Evolutionary conservation across 192 early-diverging fungal genomes (phyloP).

Genomic region (Dissophora ornata): DNA sequence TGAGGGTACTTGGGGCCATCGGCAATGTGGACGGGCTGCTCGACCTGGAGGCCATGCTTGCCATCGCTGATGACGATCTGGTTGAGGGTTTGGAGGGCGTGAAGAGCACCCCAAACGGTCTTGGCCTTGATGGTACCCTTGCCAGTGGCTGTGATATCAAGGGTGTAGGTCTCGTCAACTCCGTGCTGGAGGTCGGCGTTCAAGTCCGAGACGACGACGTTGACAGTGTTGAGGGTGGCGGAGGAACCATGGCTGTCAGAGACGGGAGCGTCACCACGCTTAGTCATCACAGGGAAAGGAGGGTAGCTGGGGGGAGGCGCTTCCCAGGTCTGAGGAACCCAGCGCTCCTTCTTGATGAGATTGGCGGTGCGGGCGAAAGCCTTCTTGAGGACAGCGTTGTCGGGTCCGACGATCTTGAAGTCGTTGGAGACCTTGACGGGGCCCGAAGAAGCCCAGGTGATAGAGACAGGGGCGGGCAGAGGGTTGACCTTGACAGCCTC

Average conservation of each 20-base stretch:
- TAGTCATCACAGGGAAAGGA: slow-evolving; percentile 39
- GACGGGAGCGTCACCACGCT: slow-evolving; percentile 25
- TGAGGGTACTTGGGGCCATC: slow-evolving; percentile 74
- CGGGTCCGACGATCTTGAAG: slow-evolving; percentile 38
- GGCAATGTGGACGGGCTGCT: slow-evolving; percentile 66
- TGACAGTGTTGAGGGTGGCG: slow-evolving; percentile 32
- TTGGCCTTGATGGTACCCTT: slow-evolving; percentile 69
- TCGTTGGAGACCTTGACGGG: slow-evolving; percentile 50
- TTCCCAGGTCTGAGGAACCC: slow-evolving; percentile 56
- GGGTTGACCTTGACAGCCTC: slow-evolving; percentile 60
- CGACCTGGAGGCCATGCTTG: slow-evolving; percentile 55
- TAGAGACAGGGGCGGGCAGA: slow-evolving; percentile 51
- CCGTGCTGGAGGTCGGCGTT: slow-evolving; percentile 66
- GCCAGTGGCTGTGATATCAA: slow-evolving; percentile 65
- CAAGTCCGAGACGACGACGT: slow-evolving; percentile 59
- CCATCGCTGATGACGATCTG: slow-evolving; percentile 69
- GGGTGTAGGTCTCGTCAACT: slow-evolving; percentile 77
- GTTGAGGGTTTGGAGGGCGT: slow-evolving; percentile 77
- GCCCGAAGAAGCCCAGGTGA: slow-evolving; percentile 53
- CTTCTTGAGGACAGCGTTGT: slow-evolving; percentile 56
- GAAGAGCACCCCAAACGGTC: slow-evolving; percentile 76
- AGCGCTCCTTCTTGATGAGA: slow-evolving; percentile 62
- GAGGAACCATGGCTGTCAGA: too few relatives aligned
- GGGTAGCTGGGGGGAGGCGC: slow-evolving; percentile 24
- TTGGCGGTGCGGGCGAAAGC: slow-evolving; percentile 61